phyloP scores from a whole-genome alignment of 2,329 filamentous ascomycete genomes.

The Diaporthe ampelina region DNA sequence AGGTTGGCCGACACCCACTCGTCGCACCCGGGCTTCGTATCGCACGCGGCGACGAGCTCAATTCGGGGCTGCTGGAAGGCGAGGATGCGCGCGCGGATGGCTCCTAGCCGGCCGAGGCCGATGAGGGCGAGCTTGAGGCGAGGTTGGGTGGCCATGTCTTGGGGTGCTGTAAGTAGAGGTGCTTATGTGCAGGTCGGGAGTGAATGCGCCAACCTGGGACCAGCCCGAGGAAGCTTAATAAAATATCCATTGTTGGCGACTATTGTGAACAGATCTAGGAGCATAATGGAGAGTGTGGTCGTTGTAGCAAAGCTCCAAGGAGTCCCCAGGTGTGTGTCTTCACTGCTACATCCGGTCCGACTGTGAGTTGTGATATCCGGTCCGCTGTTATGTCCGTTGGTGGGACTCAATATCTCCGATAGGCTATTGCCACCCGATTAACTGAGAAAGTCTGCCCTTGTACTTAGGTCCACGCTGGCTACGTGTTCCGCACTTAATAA shows the following conservation, averaged over 20 bases:
- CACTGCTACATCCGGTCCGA: background rate
- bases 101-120: slow-evolving; percentile 49
- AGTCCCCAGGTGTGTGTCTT: background rate
- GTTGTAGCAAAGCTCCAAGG: background rate
- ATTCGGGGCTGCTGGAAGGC: slow-evolving; percentile 53
- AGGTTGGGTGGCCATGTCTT: slow-evolving; percentile 10
- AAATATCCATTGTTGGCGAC: background rate
- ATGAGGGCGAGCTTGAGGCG: slow-evolving; percentile 44
- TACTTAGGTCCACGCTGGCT: no score
- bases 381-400: background rate
- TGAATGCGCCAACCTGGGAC: background rate
- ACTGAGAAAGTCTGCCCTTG: no score
- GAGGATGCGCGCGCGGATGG: slow-evolving; percentile 51
- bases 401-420: background rate
- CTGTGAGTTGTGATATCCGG: background rate
- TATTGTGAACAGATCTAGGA: background rate
- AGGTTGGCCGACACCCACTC: slow-evolving; percentile 51
- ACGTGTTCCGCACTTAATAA: no score
- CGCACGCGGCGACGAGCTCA: slow-evolving; percentile 52
- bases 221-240: slow-evolving; percentile 1
- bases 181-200: background rate
- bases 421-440: background rate
- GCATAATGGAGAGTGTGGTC: background rate
- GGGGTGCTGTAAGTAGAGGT: background rate
- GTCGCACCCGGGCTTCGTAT: slow-evolving; percentile 50